Percentiles rank a stretch among this genome's conserved stretches.
Evolutionary conservation across 2,329 filamentous ascomycete genomes (phyloP).

Genomic region (Alternaria tenuissima): DNA sequence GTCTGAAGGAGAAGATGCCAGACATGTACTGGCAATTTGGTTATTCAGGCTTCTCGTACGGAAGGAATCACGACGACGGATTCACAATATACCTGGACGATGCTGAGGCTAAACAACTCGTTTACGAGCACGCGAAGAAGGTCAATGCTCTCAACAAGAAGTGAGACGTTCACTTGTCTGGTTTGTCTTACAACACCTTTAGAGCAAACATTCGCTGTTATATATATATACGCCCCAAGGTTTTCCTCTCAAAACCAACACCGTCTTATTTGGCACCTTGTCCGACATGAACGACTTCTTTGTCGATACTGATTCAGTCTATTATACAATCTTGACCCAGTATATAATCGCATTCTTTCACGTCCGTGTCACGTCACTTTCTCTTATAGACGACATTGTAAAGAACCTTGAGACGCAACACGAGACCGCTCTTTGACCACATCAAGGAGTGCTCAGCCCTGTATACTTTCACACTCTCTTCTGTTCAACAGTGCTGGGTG

Average conservation of each 20-base stretch:
- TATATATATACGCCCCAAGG: neutral
- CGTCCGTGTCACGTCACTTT: neutral
- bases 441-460: neutral
- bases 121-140: constrained; percentile 3
- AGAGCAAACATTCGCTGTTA: neutral
- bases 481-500: neutral
- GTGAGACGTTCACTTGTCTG: neutral
- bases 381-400: neutral
- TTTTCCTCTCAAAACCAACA: neutral
- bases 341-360: neutral
- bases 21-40: constrained; percentile 68
- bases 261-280: neutral
- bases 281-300: neutral
- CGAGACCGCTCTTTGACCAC: neutral
- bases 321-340: neutral
- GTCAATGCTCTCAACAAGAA: constrained; percentile 1
- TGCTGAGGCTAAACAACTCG: constrained; percentile 6
- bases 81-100: constrained; percentile 65
- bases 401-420: neutral
- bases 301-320: neutral
- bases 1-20: constrained; percentile 57
- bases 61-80: constrained; percentile 64
- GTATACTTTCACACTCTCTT: neutral
- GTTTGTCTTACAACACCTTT: neutral
- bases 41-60: constrained; percentile 61